Percentiles rank a stretch among this genome's conserved stretches.
phyloP scores from a whole-genome alignment of 202 grass and related monocot species.

The Hordeum pubiflorum region DNA sequence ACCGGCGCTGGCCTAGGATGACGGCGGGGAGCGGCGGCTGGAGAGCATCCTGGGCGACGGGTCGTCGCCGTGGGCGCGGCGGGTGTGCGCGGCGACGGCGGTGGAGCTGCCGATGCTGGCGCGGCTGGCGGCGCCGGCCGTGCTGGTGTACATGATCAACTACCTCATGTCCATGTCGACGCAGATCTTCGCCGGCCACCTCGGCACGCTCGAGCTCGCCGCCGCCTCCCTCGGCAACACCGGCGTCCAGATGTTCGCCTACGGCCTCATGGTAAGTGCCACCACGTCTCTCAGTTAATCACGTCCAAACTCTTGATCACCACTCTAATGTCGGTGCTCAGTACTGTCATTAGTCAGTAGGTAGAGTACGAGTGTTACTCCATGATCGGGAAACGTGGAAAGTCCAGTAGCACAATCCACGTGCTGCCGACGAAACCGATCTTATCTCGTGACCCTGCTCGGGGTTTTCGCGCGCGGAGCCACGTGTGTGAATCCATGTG shows the following conservation, averaged over 20 bases:
- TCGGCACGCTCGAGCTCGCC: slow-evolving; percentile 60
- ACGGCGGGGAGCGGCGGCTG: not conserved
- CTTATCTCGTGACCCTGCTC: too few species aligned
- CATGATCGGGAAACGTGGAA: accelerated
- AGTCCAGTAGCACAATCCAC: too few species aligned
- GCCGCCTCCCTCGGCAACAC: slow-evolving; percentile 72
- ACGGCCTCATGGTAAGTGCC: slow-evolving; percentile 56
- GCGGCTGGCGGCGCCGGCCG: slow-evolving; percentile 44
- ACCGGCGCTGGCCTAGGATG: not conserved
- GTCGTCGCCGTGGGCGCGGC: not conserved
- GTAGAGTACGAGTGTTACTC: too few species aligned
- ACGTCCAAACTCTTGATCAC: too few species aligned
- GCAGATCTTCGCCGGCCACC: slow-evolving; percentile 73
- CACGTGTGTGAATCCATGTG: too few species aligned
- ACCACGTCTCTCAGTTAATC: too few species aligned
- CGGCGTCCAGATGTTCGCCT: slow-evolving; percentile 69
- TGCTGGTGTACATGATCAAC: slow-evolving; percentile 70
- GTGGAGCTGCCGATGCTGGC: slow-evolving; percentile 36
- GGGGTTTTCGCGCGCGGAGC: too few species aligned
- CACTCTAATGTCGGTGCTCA: too few species aligned
- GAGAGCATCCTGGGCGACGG: not conserved
- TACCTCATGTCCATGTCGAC: slow-evolving; percentile 77
- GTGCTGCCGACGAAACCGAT: too few species aligned
- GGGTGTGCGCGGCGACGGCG: not conserved
- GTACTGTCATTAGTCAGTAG: too few species aligned